Percentiles rank a stretch among this genome's conserved stretches.
Evolutionary conservation across 441 rosid genomes (phyloP).

Genomic region (Erysimum pusillum): DNA sequence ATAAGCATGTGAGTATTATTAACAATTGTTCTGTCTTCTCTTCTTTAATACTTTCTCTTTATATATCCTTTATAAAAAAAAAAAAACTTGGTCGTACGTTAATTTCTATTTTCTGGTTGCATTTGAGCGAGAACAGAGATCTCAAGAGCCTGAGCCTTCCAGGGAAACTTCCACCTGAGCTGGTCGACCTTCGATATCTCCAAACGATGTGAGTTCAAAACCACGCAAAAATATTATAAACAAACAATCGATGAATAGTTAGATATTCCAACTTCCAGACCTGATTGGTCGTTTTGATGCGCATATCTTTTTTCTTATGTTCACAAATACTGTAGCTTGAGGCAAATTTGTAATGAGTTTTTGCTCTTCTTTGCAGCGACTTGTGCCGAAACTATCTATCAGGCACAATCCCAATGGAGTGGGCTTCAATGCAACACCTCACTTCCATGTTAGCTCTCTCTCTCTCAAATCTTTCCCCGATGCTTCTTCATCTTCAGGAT

Average conservation of each 20-base stretch:
- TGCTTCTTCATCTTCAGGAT: background rate
- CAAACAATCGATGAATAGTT: background rate
- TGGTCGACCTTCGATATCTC: constrained; percentile 18
- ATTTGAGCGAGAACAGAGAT: constrained; percentile 14
- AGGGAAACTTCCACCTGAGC: constrained; percentile 29
- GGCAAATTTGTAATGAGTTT: too few relatives aligned
- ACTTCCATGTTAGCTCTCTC: constrained; percentile 10
- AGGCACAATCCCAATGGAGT: constrained; percentile 39
- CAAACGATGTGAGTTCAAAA: constrained; percentile 8
- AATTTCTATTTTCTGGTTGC: background rate
- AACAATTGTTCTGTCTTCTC: background rate
- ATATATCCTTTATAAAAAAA: background rate
- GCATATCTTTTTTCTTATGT: background rate
- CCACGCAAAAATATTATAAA: background rate
- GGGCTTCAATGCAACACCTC: constrained; percentile 35
- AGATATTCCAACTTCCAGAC: background rate
- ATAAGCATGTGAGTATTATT: constrained; percentile 33
- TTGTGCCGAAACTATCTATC: constrained; percentile 24
- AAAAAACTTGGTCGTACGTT: background rate
- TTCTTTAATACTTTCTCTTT: background rate
- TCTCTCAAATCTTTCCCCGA: background rate
- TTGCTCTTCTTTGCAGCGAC: constrained; percentile 3
- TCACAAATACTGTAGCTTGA: background rate
- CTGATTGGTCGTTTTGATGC: too few relatives aligned
- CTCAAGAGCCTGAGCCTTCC: constrained; percentile 20